Evolutionary conservation across 2,329 filamentous ascomycete genomes (phyloP), one percentile per base, ranked within the genome.

Genomic region (Trematosphaeria pertusa): DNA sequence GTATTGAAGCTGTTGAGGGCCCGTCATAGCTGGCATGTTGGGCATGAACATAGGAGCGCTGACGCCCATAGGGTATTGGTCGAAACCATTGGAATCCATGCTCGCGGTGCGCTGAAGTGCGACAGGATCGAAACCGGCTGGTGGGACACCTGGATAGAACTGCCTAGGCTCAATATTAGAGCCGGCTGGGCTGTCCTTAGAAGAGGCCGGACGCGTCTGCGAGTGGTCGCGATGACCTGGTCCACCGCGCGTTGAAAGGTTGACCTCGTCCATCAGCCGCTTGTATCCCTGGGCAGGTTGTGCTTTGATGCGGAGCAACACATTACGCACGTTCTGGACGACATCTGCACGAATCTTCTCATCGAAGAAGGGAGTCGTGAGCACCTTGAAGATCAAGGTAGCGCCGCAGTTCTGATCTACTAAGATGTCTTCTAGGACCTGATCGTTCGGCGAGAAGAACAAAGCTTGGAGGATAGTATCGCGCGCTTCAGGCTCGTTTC

Each of bases 261-360:
- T 92, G 59, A 99, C 94, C 70, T 99, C 94, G 64, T 99, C 94
- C 94, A 99, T 99, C 50, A 99, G 77, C 42, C 94, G 88, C 81
- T 97, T 99, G 78, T 99, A 99, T 41, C 94, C 94, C 75, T 97
- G 94, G 52, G 87, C 88, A 12, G 94, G 91, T 64, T 96, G 90
- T 5, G 91, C 93, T 77, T 97, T 97, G 73, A 97, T 87, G 63
- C 88, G 88, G 24, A 93, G 75, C 24, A 99, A 81, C 30, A 97
- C 91, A 61, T 86, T 90, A 66, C 93, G 91, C 40, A 99, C 90
- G 48, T 91, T 97, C 64, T 96, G 91, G 4, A 96, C 85, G 17
- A 97, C 91, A 62, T 97, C 89, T 35, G 82, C 79, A 37, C 94
- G 88, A 68, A 97, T 92, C 41, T 80, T 86, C 70, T 99, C 94